Conservation (phyloP, 2,329 filamentous ascomycete species). For the Chalaropsis thielavioides region DNA sequence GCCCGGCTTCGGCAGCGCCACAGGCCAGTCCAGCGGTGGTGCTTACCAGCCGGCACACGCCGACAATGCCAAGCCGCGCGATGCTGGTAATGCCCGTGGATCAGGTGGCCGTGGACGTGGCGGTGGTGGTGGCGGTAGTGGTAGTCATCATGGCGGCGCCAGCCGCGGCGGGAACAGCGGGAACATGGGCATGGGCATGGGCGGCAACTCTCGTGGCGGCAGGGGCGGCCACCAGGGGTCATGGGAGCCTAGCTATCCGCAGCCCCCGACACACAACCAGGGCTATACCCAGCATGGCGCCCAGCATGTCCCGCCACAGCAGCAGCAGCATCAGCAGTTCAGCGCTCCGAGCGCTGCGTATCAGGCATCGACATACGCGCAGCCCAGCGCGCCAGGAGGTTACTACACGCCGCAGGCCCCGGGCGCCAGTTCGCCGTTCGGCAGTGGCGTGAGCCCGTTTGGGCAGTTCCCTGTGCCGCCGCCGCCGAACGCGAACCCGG, state of each 20-base stretch:
- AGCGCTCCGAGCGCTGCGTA: neutral
- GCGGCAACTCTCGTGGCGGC: slow-evolving; percentile 22
- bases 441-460: neutral
- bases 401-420: slow-evolving; percentile 2
- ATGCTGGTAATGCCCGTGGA: slow-evolving; percentile 19
- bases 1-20: slow-evolving; percentile 41
- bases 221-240: slow-evolving; percentile 20
- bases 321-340: neutral
- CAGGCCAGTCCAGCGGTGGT: slow-evolving; percentile 26
- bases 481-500: slow-evolving; percentile 9
- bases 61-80: neutral
- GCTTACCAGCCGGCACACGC: slow-evolving; percentile 21
- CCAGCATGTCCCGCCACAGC: neutral
- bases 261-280: neutral
- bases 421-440: neutral
- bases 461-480: slow-evolving; percentile 9
- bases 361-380: neutral
- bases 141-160: neutral
- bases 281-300: too few species aligned
- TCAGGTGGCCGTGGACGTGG: slow-evolving; percentile 27
- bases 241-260: neutral
- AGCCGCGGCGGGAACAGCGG: neutral
- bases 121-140: slow-evolving; percentile 22
- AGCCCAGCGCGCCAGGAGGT: neutral
- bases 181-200: neutral